These are phyloP conservation scores for Coleophoma eucalyptorum DNA, from an alignment of 2,329 filamentous ascomycete species.

Conservation along the genomic window DNA sequence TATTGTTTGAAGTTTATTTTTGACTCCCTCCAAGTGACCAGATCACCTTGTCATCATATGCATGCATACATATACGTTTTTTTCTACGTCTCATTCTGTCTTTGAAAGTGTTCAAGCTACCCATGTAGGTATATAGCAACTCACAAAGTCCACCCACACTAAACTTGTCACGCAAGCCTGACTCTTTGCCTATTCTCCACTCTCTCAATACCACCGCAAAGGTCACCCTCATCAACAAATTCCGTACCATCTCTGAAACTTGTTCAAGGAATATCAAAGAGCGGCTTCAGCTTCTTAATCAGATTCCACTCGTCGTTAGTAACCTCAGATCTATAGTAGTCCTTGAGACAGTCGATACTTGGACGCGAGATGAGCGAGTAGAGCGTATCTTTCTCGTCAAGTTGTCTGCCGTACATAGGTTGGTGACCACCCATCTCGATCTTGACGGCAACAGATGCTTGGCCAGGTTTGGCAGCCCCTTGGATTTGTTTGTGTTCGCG, in stretches of 20 bases:
- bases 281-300: slow-evolving; percentile 90
- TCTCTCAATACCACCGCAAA: neutral
- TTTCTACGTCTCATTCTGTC: no score
- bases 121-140: no score
- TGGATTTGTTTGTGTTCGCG: slow-evolving; percentile 94
- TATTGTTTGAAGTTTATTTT: no score
- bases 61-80: no score
- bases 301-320: slow-evolving; percentile 91
- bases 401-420: slow-evolving; percentile 88
- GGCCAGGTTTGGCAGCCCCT: slow-evolving; percentile 82
- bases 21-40: no score
- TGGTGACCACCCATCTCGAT: slow-evolving; percentile 92
- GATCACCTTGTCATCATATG: no score
- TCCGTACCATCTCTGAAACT: neutral
- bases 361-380: slow-evolving; percentile 85
- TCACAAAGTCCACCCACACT: no score
- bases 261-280: slow-evolving; percentile 70
- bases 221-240: neutral
- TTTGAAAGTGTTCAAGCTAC: no score
- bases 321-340: slow-evolving; percentile 87
- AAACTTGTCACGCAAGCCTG: neutral
- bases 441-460: slow-evolving; percentile 97
- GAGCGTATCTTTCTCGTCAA: slow-evolving; percentile 85
- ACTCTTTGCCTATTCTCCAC: neutral
- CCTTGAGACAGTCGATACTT: slow-evolving; percentile 93